Conservation (phyloP, 495 filamentous ascomycete species). For the Tirmania nivea region DNA sequence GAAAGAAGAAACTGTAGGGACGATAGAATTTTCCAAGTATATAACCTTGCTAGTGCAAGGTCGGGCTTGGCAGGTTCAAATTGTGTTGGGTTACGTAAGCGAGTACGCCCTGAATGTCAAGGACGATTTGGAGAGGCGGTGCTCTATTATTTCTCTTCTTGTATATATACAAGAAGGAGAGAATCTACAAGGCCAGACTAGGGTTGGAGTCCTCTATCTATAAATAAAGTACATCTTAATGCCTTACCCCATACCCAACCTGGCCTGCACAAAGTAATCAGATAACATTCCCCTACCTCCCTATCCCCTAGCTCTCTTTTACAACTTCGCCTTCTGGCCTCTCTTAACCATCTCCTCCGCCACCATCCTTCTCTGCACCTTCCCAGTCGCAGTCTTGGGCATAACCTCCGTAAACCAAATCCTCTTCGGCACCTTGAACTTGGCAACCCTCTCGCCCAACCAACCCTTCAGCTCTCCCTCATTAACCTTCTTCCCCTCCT, state of each 20-base stretch:
- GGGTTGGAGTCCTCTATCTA: too few species aligned
- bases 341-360: constrained; percentile 54
- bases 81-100: too few species aligned
- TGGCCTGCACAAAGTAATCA: too few species aligned
- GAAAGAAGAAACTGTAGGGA: constrained; percentile 20
- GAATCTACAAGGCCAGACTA: too few species aligned
- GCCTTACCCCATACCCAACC: too few species aligned
- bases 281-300: too few species aligned
- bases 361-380: constrained; percentile 60
- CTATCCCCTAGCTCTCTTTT: too few species aligned
- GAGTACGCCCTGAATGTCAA: too few species aligned
- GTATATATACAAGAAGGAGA: too few species aligned
- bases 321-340: constrained; percentile 3
- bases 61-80: not conserved
- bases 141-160: too few species aligned
- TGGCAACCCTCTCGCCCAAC: constrained; percentile 43
- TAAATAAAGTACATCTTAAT: too few species aligned
- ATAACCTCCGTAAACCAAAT: constrained; percentile 59
- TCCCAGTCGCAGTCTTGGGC: constrained; percentile 80
- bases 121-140: too few species aligned
- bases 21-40: not conserved
- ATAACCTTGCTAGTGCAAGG: not conserved
- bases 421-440: constrained; percentile 74
- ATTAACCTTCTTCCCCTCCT: constrained; percentile 30
- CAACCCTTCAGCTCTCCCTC: constrained; percentile 41